Evolutionary conservation across 768 basidiomycete species (phyloP), one percentile per base, ranked within the genome.

Genomic region (Tricholoma furcatifolium): DNA sequence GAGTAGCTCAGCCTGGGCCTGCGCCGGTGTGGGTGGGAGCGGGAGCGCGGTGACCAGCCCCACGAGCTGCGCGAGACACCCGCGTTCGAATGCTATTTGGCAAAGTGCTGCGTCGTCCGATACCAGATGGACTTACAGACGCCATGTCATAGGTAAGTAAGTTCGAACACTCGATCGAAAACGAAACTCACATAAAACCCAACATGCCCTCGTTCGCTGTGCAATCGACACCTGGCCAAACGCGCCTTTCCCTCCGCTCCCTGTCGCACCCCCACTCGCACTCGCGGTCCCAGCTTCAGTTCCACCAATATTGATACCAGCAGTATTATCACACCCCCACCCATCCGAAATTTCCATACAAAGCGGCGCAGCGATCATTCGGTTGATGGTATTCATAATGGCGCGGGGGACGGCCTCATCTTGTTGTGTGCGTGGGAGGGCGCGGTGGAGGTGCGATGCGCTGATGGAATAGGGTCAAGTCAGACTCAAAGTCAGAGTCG

Each of bases 341-440:
- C 27, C 27, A 27, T 27, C n/a, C 4, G 40, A 41, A 41, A 38
- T 11, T 4, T 27, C 27, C 27, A 27, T 62, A 44, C 83, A 79
- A 1, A 59, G 55, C 4, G 61, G 61, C 4, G 74, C 62, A n/a
- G 53, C 64, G 18, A 91, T 68, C 40, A 88, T 71, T 4, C 83
- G 77, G 56, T 84, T 87, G 30, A 91, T 69, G 40, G 89, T 79
- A 57, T 87, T 84, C 50, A 90, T 79, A n/a, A 92, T 76, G 1
- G 82, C 80, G 44, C 82, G 73, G 0, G 80, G 73, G 9, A 79
- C 72, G 1, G 70, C 60, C 17, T 79, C 73, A 43, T 85, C 82
- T 32, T 71, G 55, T 32, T 38, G 46, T 18, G 45, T 20, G 2
- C 50, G 40, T n/a, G 54, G 24, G n/a, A 51, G 18, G 6, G 84